Conservation (phyloP, 225 moss, liverwort and hornwort genomes). For the Marchantia paleacea region DNA sequence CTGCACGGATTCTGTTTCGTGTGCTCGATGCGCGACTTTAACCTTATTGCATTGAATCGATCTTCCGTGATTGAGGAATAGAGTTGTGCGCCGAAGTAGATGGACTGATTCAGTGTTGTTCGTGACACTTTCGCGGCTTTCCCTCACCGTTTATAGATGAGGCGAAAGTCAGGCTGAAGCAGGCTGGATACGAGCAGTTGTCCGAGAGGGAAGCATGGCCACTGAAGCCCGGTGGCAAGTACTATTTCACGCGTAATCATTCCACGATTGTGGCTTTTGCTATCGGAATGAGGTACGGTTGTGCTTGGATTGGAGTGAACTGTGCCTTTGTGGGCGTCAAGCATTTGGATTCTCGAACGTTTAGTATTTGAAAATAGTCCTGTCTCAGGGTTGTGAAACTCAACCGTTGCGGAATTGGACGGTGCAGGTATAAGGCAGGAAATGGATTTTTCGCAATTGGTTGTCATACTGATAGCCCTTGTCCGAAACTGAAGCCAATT, state of each 20-base stretch:
- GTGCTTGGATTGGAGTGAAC: background rate
- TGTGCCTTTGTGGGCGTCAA: background rate
- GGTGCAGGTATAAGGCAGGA: constrained; percentile 65
- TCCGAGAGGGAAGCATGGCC: constrained; percentile 73
- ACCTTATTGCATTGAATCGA: background rate
- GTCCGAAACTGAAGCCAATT: constrained; percentile 77
- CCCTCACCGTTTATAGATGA: constrained; percentile 41
- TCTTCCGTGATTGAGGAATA: background rate
- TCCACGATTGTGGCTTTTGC: constrained; percentile 85
- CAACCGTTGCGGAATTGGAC: background rate
- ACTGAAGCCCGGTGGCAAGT: constrained; percentile 74
- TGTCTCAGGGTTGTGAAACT: background rate
- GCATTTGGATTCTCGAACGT: background rate
- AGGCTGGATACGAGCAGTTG: constrained; percentile 63
- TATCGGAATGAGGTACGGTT: constrained; percentile 64
- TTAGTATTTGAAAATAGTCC: background rate
- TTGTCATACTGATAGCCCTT: constrained; percentile 94
- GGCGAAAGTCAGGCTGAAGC: constrained; percentile 57
- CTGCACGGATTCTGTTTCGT: background rate
- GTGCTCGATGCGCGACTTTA: background rate
- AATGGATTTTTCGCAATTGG: constrained; percentile 86
- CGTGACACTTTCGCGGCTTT: background rate
- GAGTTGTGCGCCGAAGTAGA: background rate
- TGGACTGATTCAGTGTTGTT: background rate
- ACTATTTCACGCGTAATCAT: constrained; percentile 83